Conservation (phyloP, 176 grass and related monocot species). For the Oryza officinalis region DNA sequence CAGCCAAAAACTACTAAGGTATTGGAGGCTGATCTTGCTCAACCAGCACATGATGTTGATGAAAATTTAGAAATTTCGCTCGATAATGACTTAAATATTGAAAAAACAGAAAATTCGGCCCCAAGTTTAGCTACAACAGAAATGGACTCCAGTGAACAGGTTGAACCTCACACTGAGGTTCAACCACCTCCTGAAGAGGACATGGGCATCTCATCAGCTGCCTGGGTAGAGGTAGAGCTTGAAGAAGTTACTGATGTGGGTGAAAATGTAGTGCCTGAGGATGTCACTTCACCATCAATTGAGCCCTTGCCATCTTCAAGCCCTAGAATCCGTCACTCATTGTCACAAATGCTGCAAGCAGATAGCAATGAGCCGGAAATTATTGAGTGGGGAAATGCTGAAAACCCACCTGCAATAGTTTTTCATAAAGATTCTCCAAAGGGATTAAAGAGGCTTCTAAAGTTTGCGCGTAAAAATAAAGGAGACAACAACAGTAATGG, state of each 20-base stretch:
- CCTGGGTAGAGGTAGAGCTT: conserved; percentile 92
- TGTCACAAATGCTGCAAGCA: conserved; percentile 99
- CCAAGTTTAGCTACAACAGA: conserved; percentile 57
- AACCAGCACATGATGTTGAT: conserved; percentile 93
- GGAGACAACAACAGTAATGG: conserved; percentile 68
- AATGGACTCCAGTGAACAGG: conserved; percentile 44
- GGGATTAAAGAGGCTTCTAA: conserved; percentile 97
- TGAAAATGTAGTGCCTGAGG: conserved; percentile 54
- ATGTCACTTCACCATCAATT: conserved; percentile 47
- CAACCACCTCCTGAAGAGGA: conserved; percentile 79
- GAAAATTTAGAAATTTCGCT: conserved; percentile 77
- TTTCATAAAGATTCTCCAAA: conserved; percentile 98
- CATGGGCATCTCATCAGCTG: conserved; percentile 90
- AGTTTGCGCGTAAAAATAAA: conserved; percentile 98
- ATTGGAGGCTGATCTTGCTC: conserved; percentile 83
- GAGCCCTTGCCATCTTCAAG: conserved; percentile 67
- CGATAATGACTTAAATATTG: conserved; percentile 81
- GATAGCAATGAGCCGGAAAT: conserved; percentile 93
- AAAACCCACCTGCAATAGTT: conserved; percentile 94
- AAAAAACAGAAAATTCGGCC: conserved; percentile 71
- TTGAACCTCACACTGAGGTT: conserved; percentile 54
- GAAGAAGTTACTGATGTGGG: conserved; percentile 56
- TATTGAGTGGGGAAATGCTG: conserved; percentile 99
- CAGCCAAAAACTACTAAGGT: conserved; percentile 64
- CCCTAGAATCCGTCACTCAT: conserved; percentile 83